Evolutionary conservation across 2,329 filamentous ascomycete species (phyloP).

Genomic region (Teratosphaeriaceae sp.): DNA sequence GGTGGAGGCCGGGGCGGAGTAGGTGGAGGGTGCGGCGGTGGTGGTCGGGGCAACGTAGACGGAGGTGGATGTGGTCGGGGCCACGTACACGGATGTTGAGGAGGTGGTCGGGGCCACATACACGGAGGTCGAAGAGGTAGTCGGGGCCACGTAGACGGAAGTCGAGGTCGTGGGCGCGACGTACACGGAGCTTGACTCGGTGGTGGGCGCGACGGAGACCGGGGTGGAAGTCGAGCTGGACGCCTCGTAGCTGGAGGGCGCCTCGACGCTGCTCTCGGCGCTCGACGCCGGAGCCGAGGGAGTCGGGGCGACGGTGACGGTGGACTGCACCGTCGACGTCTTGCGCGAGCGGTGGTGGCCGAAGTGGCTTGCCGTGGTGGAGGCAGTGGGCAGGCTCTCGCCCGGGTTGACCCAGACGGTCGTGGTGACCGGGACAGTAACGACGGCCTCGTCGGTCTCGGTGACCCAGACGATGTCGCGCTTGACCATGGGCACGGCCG

Average conservation of each 20-base stretch:
- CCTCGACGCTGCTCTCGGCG: constrained; percentile 4
- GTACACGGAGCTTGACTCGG: constrained; percentile 14
- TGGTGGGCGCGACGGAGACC: constrained; percentile 18
- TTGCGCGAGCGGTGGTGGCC: constrained; percentile 15
- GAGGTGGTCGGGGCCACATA: constrained; percentile 20
- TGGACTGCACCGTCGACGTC: constrained; percentile 6
- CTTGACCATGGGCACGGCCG: constrained; percentile 29
- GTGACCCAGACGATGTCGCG: constrained; percentile 46
- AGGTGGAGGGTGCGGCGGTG: constrained; percentile 11
- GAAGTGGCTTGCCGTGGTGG: constrained; percentile 21
- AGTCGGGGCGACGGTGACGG: constrained; percentile 7
- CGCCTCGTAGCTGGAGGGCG: not conserved
- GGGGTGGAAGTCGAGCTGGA: constrained; percentile 13
- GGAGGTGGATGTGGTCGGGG: constrained; percentile 9
- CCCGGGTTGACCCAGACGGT: constrained; percentile 41
- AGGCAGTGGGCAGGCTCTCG: constrained; percentile 13
- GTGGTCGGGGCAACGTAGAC: constrained; percentile 15
- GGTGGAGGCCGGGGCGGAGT: constrained; percentile 9
- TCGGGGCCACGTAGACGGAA: constrained; percentile 21
- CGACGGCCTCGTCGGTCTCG: constrained; percentile 40
- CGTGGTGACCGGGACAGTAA: constrained; percentile 43
- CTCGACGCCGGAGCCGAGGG: not conserved
- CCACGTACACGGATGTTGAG: too few relatives aligned
- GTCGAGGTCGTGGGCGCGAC: constrained; percentile 20
- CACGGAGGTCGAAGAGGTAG: constrained; percentile 16